Percentiles rank a stretch among this genome's conserved stretches.
Evolutionary conservation across 305 asterid species (phyloP).

Genomic region (Solanum hybrid): DNA sequence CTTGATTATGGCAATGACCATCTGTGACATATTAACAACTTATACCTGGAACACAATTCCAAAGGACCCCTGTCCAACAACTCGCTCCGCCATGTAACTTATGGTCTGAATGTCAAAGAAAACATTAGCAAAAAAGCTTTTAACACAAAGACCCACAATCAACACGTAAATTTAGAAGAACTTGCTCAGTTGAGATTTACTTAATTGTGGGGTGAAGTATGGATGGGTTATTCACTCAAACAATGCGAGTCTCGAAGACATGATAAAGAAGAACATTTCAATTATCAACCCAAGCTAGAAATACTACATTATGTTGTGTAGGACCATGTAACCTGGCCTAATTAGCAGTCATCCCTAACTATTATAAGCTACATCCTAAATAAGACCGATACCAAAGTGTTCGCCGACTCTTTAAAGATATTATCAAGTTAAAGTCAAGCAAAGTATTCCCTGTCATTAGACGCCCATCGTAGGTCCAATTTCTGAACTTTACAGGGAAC

Average conservation of each 20-base stretch:
- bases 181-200: neutral
- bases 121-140: neutral
- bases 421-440: neutral
- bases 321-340: neutral
- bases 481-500: neutral
- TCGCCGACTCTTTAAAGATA: neutral
- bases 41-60: conserved; percentile 75
- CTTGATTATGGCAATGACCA: neutral
- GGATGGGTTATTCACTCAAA: neutral
- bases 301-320: neutral
- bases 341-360: neutral
- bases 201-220: neutral
- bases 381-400: neutral
- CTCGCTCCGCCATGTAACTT: conserved; percentile 76
- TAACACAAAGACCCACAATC: neutral
- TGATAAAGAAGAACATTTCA: neutral
- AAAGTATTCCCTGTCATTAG: neutral
- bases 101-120: conserved; percentile 38
- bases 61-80: conserved; percentile 77
- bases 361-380: neutral
- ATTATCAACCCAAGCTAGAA: neutral
- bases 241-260: neutral
- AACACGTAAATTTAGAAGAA: neutral
- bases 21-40: neutral
- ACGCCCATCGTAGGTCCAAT: neutral